Base-by-base conservation (phyloP, 768 basidiomycete genomes). In the Daedalea quercina region DNA sequence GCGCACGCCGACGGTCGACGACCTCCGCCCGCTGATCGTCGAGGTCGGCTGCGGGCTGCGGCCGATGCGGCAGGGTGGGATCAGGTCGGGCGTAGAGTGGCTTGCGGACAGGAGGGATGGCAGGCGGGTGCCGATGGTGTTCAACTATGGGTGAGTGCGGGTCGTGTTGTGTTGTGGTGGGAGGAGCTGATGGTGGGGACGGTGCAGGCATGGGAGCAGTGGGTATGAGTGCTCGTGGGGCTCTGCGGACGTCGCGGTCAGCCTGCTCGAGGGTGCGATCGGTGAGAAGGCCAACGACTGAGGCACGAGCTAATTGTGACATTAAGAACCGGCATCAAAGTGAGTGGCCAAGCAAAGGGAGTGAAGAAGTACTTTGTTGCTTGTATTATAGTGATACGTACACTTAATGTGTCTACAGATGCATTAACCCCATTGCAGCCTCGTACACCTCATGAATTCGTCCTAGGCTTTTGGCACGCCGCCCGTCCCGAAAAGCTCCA, bases 151-250 rank as follows among this genome's bases (percentile, higher is more conserved):
- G 79, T 82, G 62, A 62, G 76, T 66, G 76, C 65, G 6, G 19
- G 17, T 33, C 3, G 17, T 42, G 22, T 26, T 47, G 40, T 19
- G 8, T 28, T 24, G n/a, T 13, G 6, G 24, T 28, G 3, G 45
- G 20, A 23, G 2, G 4, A 17, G n/a, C n/a, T 26, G 50, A n/a
- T 15, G 3, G 23, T 20, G 19, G 22, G 17, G 2, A 24, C 1
- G 2, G 11, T 11, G n/a, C 44, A 82, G 83, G 42, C 85, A 87
- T 62, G 75, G 76, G 7, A 84, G 85, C 9, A 78, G 73, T 55
- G 84, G 83, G 1, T 87, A 76, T 56, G 78, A 81, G 53, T 74
- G 78, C 3, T 84, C 82, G 0, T 86, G 82, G 84, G 84, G 82
- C 1, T 81, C 76, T 3, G 84, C 85, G 9, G 69, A 67, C 2